Evolutionary conservation across 176 grass and related monocot genomes (phyloP).

Genomic region (Oryza glumipatula): DNA sequence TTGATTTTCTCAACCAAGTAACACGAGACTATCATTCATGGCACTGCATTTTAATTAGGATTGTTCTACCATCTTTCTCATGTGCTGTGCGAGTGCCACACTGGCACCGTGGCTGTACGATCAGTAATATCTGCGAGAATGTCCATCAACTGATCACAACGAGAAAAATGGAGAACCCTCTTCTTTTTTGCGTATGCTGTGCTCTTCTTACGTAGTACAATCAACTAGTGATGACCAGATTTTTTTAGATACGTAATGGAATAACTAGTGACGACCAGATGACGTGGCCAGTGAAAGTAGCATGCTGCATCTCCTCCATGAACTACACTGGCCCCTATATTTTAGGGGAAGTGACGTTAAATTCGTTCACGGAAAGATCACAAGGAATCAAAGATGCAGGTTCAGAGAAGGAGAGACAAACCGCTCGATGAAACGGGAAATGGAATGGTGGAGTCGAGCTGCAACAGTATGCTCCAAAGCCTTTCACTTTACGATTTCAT

Average conservation of each 20-base stretch:
- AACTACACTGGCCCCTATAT: neutral
- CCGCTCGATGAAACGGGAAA: neutral
- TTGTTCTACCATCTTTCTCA: neutral
- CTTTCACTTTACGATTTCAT: neutral
- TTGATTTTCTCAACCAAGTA: neutral
- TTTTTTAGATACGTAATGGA: too few relatives aligned
- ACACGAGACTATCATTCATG: neutral
- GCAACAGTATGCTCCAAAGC: neutral
- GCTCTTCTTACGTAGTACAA: neutral
- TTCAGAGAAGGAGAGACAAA: neutral
- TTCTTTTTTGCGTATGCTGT: neutral
- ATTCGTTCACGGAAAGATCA: neutral
- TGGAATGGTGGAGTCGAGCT: neutral
- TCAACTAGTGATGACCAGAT: neutral
- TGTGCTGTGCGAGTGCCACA: neutral
- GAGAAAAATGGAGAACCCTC: neutral
- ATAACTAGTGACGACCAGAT: neutral
- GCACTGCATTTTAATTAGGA: neutral
- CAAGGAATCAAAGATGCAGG: neutral
- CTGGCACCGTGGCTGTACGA: neutral
- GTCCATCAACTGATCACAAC: neutral
- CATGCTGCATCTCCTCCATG: neutral
- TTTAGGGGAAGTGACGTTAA: neutral
- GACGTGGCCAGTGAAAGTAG: neutral
- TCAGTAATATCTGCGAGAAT: neutral